Evolutionary conservation across 495 filamentous ascomycete species (phyloP).

Genomic region (Cercophora samala): DNA sequence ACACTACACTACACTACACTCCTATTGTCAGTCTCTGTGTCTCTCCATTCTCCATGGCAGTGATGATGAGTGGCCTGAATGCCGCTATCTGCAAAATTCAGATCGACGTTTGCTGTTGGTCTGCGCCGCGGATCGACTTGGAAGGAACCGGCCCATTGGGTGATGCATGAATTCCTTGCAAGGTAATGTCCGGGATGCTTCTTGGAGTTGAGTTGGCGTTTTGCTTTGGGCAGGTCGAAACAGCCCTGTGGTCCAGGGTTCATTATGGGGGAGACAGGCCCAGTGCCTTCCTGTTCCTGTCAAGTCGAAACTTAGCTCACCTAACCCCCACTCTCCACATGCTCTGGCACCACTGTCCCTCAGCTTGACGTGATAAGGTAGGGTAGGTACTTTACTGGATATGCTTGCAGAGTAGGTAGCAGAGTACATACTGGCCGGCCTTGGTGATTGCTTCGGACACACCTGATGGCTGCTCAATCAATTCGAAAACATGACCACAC

Average conservation of each 20-base stretch:
- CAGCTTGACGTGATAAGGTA: no score
- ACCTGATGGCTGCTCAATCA: background rate
- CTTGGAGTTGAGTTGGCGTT: background rate
- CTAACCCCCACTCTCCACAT: background rate
- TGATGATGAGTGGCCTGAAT: no score
- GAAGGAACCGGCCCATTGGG: background rate
- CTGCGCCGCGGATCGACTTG: background rate
- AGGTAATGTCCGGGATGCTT: background rate
- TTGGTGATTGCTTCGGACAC: background rate
- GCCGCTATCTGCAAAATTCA: background rate
- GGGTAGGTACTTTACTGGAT: no score
- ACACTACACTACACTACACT: no score
- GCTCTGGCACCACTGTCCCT: background rate
- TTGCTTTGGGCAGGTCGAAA: slow-evolving; percentile 3
- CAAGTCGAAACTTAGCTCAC: background rate
- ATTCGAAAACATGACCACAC: background rate
- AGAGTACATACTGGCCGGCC: no score
- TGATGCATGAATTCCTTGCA: slow-evolving; percentile 6
- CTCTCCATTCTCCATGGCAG: background rate
- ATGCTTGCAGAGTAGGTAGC: no score
- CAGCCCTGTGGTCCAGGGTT: background rate
- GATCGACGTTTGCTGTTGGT: background rate
- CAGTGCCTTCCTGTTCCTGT: background rate
- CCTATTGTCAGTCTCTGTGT: no score
- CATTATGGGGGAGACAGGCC: background rate